Conservation (phyloP, 2,329 filamentous ascomycete species). For the Monosporascus sp. region DNA sequence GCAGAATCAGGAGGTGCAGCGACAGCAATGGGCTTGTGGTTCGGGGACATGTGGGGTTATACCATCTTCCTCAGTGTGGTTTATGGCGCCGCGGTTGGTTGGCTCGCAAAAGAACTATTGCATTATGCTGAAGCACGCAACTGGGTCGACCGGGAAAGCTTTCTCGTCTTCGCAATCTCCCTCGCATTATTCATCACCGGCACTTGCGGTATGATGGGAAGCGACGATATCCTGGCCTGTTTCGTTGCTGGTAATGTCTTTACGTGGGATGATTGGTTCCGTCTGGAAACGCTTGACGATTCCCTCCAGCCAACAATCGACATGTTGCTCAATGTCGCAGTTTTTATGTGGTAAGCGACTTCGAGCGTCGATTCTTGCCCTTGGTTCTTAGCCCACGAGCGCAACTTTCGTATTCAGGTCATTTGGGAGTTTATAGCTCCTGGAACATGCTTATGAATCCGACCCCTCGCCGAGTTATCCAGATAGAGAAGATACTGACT, state of each 20-base stretch:
- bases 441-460: no score
- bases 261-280: conserved; percentile 93
- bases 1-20: conserved; percentile 53
- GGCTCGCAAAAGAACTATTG: conserved; percentile 74
- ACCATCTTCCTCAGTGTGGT: conserved; percentile 71
- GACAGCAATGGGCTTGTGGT: conserved; percentile 73
- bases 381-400: no score
- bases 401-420: no score
- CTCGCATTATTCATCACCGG: conserved; percentile 82
- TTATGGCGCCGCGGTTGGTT: conserved; percentile 75
- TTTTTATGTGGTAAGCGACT: conserved; percentile 68
- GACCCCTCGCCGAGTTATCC: no score
- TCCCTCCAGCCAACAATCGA: conserved; percentile 92
- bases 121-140: conserved; percentile 78
- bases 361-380: no score
- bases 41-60: conserved; percentile 81
- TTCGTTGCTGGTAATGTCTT: conserved; percentile 90
- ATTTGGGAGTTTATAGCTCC: no score
- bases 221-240: conserved; percentile 84
- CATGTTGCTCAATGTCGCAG: conserved; percentile 82
- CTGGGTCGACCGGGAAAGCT: conserved; percentile 82
- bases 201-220: conserved; percentile 81
- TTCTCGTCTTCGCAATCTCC: conserved; percentile 80
- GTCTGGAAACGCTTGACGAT: conserved; percentile 81
- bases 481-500: no score